Conservation (phyloP, 202 grass and related monocot species). For the Elaeis oleifera region DNA sequence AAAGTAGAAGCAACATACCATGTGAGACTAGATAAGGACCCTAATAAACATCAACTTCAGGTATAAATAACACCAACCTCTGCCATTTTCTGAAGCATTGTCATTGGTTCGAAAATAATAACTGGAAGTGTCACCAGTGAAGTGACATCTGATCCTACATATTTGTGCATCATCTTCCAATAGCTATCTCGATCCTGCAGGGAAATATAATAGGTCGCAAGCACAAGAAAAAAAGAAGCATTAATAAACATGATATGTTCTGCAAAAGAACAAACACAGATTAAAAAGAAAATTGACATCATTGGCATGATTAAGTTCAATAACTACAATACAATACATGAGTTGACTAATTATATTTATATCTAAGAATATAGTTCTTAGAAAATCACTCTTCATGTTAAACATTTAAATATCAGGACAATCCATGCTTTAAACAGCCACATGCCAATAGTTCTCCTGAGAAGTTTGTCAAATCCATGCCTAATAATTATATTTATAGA, state of each 20-base stretch:
- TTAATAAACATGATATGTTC: neutral
- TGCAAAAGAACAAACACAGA: no score
- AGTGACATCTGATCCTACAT: conserved; percentile 93
- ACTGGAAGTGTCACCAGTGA: conserved; percentile 97
- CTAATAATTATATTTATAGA: no score
- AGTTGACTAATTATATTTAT: no score
- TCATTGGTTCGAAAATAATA: conserved; percentile 97
- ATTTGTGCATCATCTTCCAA: conserved; percentile 99
- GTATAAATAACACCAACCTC: conserved; percentile 47
- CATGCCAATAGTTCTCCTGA: no score
- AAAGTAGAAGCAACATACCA: neutral
- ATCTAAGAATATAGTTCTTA: no score
- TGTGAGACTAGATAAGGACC: neutral
- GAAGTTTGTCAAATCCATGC: no score
- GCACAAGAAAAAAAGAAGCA: neutral
- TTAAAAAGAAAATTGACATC: no score
- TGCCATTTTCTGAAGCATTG: conserved; percentile 92
- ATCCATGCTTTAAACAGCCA: no score
- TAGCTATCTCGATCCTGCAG: conserved; percentile 86
- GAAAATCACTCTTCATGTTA: no score
- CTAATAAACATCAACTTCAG: neutral
- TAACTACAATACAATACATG: no score
- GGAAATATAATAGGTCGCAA: conserved; percentile 25
- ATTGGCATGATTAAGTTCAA: no score
- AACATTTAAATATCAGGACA: no score